Percentiles rank a stretch among this genome's conserved stretches.
These are phyloP conservation scores for Asterella californica DNA, from an alignment of 225 moss, liverwort and hornwort genomes.

Conservation along the genomic window DNA sequence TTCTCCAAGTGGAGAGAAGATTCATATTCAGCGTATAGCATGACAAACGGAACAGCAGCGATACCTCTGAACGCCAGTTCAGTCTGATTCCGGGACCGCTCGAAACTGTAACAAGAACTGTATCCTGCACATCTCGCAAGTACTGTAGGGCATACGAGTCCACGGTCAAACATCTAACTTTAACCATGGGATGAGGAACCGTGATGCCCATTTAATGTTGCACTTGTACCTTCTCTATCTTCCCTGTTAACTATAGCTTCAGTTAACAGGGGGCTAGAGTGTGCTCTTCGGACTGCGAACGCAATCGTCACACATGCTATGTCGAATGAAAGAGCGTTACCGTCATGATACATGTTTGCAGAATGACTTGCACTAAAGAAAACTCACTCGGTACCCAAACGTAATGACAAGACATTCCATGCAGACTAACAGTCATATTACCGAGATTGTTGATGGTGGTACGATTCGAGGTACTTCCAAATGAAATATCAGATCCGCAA, in stretches of 20 bases:
- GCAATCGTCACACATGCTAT: neutral
- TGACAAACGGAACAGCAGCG: too few relatives aligned
- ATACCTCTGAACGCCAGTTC: too few relatives aligned
- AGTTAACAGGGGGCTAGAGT: constrained; percentile 45
- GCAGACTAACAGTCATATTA: neutral
- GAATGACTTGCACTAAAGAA: neutral
- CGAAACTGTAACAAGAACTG: too few relatives aligned
- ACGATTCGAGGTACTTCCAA: neutral
- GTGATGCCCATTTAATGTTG: constrained; percentile 39
- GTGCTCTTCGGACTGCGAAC: constrained; percentile 10
- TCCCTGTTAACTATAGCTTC: constrained; percentile 42
- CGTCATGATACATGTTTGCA: neutral
- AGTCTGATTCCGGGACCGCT: too few relatives aligned
- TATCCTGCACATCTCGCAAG: neutral
- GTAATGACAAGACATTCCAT: neutral
- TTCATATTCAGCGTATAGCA: too few relatives aligned
- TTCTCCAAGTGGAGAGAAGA: too few relatives aligned
- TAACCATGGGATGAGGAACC: constrained; percentile 38
- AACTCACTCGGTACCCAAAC: too few relatives aligned
- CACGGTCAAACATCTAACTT: constrained; percentile 28
- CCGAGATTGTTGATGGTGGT: neutral
- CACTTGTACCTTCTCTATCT: constrained; percentile 50
- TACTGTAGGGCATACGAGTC: constrained; percentile 39
- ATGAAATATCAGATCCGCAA: neutral
- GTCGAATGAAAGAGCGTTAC: too few relatives aligned